phyloP scores from a whole-genome alignment of 208 protist species.

The Polymyxa betae region DNA sequence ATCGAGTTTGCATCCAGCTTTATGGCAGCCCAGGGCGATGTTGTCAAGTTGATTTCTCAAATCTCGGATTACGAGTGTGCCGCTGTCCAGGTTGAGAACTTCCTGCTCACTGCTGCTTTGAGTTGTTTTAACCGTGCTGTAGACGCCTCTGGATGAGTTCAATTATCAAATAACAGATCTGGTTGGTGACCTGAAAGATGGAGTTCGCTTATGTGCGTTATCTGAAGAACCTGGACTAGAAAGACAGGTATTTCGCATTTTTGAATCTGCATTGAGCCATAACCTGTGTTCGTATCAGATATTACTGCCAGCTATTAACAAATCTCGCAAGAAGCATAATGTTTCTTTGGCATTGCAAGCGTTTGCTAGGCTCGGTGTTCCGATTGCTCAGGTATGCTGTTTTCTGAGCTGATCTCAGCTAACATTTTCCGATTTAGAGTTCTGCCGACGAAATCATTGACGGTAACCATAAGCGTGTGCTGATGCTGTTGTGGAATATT shows the following conservation, averaged over 20 bases:
- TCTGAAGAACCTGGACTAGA: not conserved
- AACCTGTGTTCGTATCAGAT: not conserved
- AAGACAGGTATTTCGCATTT: not conserved
- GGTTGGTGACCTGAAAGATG: not conserved
- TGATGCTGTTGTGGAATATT: not conserved
- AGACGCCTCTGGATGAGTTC: conserved; percentile 18
- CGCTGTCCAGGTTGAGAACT: not conserved
- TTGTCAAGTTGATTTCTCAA: conserved; percentile 1
- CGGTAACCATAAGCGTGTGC: not conserved
- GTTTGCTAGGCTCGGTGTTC: not conserved
- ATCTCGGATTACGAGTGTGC: not conserved
- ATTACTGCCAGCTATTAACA: conserved; percentile 22
- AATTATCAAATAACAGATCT: not conserved
- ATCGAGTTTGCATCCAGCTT: not conserved
- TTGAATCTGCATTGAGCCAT: not conserved
- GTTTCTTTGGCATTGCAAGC: not conserved
- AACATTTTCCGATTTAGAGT: not conserved
- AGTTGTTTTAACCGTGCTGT: not conserved
- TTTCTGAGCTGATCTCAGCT: not conserved
- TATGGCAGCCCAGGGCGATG: conserved; percentile 17
- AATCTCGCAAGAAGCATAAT: conserved; percentile 32
- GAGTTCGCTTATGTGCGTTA: conserved; percentile 11
- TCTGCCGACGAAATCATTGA: conserved; percentile 17
- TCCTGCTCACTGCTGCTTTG: not conserved
- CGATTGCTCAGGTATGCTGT: not conserved